Conservation (phyloP, 2,329 filamentous ascomycete species). For the Arthroderma sp. region DNA sequence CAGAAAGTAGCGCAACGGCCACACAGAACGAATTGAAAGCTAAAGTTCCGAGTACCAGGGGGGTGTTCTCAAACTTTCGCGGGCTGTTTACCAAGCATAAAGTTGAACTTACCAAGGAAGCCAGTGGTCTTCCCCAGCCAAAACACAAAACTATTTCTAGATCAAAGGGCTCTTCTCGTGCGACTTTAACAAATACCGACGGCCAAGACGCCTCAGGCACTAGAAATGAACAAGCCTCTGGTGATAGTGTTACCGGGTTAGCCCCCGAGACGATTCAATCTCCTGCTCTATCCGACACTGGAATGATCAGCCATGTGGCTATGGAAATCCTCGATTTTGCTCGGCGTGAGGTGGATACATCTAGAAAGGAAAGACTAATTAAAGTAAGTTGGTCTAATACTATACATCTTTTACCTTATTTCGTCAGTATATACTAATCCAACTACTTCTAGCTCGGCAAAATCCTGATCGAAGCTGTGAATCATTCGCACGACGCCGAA, state of each 20-base stretch:
- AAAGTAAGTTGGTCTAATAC: slow-evolving; percentile 7
- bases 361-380: slow-evolving; percentile 12
- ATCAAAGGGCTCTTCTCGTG: not conserved
- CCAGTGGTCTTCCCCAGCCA: not conserved
- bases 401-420: not conserved
- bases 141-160: not conserved
- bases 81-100: slow-evolving; percentile 12
- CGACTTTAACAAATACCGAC: not conserved
- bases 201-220: not conserved
- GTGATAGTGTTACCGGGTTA: too few species aligned
- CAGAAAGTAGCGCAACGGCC: too few species aligned
- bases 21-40: not conserved
- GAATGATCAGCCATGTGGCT: slow-evolving; percentile 9
- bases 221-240: not conserved
- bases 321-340: slow-evolving; percentile 12
- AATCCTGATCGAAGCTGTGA: slow-evolving; percentile 13
- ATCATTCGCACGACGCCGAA: slow-evolving; percentile 13
- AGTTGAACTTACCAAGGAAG: slow-evolving; percentile 3
- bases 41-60: slow-evolving; percentile 5
- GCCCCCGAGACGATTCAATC: not conserved
- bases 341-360: slow-evolving; percentile 8
- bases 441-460: slow-evolving; percentile 8
- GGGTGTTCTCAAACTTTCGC: slow-evolving; percentile 12
- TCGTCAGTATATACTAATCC: not conserved
- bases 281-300: slow-evolving; percentile 9